Evolutionary conservation across 2,329 filamentous ascomycete species (phyloP), one percentile per base, ranked within the genome.

Genomic region (Rachicladosporium sp.): DNA sequence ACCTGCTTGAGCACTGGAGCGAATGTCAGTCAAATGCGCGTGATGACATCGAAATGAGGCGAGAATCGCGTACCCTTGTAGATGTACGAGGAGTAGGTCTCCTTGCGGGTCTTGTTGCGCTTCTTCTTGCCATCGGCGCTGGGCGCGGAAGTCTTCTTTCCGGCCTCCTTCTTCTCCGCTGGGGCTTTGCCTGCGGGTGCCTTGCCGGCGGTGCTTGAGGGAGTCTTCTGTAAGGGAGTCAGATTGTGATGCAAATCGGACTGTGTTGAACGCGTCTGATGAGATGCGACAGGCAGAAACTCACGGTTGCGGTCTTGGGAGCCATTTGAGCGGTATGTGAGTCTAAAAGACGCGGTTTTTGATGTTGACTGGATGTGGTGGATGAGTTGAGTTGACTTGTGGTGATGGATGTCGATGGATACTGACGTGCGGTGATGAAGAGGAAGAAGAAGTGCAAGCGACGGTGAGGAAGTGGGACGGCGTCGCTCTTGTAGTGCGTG

Each of bases 81-180:
- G 72, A 98, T 98, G 79, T 98, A 98, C 41, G 86, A 93, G 56
- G 84, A 93, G 76, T 98, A 98, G 11, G 91, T 98, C 78, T 98
- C 91, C 83, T 96, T 96, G 72, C 91, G 82, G 54, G 88, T 85
- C 88, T 98, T 98, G 74, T 87, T 93, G 64, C 91, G 86, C 88
- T 96, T 98, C 89, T 77, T 96, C 85, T 98, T 96, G 87, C 96
- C 96, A 58, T 96, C 91, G 51, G 91, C 91, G 42, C 85, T 79
- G 47, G 88, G 79, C 45, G 89, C 86, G 54, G 76, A 70, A 36
- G 91, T 96, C 83, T 96, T 98, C 85, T 98, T 98, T 75, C 89
- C 91, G 51, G 89, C 91, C 72, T 96, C 89, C 82, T 96, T 95
- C 83, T 95, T 95, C 80, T 95, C 88, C 62, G 82, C 84, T 45